Conservation (phyloP, 257 asterid species). For the Voacanga thouarsii region DNA sequence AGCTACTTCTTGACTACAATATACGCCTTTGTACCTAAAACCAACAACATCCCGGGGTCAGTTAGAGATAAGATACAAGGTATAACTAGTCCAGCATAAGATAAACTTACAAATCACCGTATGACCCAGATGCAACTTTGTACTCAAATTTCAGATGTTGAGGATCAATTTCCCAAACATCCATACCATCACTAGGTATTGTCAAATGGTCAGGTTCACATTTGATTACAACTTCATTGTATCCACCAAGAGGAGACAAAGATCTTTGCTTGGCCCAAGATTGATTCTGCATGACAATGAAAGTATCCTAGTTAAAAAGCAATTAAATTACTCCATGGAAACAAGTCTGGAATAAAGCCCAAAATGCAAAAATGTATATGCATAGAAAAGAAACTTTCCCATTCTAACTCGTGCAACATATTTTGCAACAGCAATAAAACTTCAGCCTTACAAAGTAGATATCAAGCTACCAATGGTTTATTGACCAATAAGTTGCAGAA, state of each 20-base stretch:
- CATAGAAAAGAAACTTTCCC: not conserved
- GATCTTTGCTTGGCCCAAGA: conserved; percentile 34
- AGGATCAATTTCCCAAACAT: conserved; percentile 54
- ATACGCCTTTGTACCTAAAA: conserved; percentile 80
- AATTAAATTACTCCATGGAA: conserved; percentile 7
- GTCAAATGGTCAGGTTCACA: conserved; percentile 41
- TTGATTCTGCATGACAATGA: conserved; percentile 30
- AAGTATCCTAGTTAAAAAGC: conserved; percentile 1
- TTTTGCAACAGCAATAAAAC: not conserved
- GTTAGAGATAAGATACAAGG: conserved; percentile 21
- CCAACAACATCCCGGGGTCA: conserved; percentile 14
- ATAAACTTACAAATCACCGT: conserved; percentile 48
- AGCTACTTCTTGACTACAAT: conserved; percentile 91
- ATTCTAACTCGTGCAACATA: not conserved
- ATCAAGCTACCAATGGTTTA: not conserved
- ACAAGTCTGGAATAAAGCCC: not conserved
- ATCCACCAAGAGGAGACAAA: conserved; percentile 24
- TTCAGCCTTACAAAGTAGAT: not conserved
- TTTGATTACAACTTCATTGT: conserved; percentile 23
- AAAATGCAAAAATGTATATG: not conserved
- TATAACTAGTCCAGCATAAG: not conserved
- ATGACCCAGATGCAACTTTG: conserved; percentile 50
- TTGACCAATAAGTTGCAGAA: not conserved
- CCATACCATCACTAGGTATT: conserved; percentile 48
- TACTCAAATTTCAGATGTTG: conserved; percentile 34